These are phyloP conservation scores for Macrolepiota dolichaula DNA, from an alignment of 768 basidiomycete species.

Conservation along the genomic window DNA sequence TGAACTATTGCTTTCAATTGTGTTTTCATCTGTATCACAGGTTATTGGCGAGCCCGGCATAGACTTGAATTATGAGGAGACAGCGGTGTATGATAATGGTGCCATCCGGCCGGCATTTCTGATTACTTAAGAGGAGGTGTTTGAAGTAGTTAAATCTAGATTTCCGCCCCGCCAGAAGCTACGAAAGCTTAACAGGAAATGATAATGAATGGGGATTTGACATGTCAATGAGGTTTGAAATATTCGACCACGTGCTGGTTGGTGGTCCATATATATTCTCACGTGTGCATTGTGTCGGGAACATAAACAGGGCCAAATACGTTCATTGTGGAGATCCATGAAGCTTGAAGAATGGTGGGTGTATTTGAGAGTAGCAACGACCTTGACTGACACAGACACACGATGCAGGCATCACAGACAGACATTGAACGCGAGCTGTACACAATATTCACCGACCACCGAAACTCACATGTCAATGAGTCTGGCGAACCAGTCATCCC, in stretches of 20 bases:
- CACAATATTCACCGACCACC: conserved; percentile 65
- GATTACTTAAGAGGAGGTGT: conserved; percentile 18
- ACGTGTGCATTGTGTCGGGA: neutral
- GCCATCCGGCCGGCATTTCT: too few species aligned
- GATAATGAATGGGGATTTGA: too few species aligned
- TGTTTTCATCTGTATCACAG: conserved; percentile 25
- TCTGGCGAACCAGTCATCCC: conserved; percentile 64
- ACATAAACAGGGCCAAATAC: neutral
- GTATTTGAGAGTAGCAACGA: neutral
- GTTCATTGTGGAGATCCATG: neutral
- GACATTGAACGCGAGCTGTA: conserved; percentile 70
- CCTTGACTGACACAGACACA: neutral
- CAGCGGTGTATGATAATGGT: too few species aligned
- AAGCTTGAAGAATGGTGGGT: neutral
- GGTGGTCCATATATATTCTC: too few species aligned
- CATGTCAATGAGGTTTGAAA: too few species aligned
- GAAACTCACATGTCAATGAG: conserved; percentile 54
- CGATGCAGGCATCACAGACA: conserved; percentile 14
- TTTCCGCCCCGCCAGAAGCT: neutral
- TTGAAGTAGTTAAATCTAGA: conserved; percentile 9
- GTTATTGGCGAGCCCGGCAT: conserved; percentile 60
- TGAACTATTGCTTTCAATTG: neutral
- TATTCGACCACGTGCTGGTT: too few species aligned
- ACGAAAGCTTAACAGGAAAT: too few species aligned
- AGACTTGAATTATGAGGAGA: conserved; percentile 52